A percentile compares a stretch with the other conserved stretches of the same genome.
These are phyloP conservation scores for Saccharomyces hybrid DNA, from an alignment of 1,139 yeast species.

Conservation along the genomic window DNA sequence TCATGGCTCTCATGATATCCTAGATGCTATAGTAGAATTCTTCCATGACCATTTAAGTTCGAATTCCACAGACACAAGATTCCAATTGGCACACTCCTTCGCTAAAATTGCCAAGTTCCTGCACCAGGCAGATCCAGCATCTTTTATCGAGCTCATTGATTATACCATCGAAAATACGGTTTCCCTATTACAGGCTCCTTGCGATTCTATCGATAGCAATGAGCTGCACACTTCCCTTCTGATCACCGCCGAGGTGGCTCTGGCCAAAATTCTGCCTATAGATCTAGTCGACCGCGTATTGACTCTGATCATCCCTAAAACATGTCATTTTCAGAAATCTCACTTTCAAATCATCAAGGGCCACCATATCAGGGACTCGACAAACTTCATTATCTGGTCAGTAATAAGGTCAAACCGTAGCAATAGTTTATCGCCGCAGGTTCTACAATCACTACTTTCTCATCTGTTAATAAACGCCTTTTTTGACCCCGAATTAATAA, in stretches of 20 bases:
- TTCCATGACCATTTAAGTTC: constrained; percentile 17
- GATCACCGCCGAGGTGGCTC: constrained; percentile 23
- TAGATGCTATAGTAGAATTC: neutral
- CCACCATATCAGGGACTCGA: constrained; percentile 69
- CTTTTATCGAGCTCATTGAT: constrained; percentile 19
- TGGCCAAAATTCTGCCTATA: neutral
- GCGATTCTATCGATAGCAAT: constrained; percentile 28
- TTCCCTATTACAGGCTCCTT: constrained; percentile 11
- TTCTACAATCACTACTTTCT: constrained; percentile 31
- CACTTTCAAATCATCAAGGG: constrained; percentile 49
- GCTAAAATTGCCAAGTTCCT: constrained; percentile 21
- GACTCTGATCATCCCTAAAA: neutral
- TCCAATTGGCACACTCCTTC: constrained; percentile 30
- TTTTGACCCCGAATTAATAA: constrained; percentile 65
- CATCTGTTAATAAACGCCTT: constrained; percentile 48
- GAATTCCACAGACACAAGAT: constrained; percentile 30
- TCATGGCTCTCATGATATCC: neutral
- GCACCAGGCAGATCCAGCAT: neutral
- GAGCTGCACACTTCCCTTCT: constrained; percentile 30
- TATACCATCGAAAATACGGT: constrained; percentile 17
- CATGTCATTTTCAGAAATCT: constrained; percentile 40
- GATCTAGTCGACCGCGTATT: neutral
- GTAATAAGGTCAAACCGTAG: constrained; percentile 39
- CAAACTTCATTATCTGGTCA: constrained; percentile 72
- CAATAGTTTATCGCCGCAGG: constrained; percentile 27